Base-by-base conservation (phyloP, 805 yeast species). In the Blastobotrys peoriensis region DNA sequence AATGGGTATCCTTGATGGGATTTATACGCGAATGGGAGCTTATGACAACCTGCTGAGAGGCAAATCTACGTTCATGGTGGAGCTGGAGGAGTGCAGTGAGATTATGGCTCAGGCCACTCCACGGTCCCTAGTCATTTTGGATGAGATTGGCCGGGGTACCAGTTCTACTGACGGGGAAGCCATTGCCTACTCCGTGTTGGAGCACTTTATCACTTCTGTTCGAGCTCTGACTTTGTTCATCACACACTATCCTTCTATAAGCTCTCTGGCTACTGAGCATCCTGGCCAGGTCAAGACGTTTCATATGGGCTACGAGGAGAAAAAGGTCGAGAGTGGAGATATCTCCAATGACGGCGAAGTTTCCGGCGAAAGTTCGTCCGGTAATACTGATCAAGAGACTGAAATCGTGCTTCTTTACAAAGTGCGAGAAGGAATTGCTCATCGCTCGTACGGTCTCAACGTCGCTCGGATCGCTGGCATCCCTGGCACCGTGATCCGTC, bases 51-150 rank as follows among this genome's bases (percentile, higher is more conserved):
- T 88, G 37, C 54, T 86, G 40, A 69, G 69, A 18, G 91, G 93
- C 2, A 78, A 84, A 54, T 85, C 95, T 0, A 88, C 96, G 0
- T 88, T 89, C 58, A 81, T 81, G 79, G 79, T 81, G 13, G 94
- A 84, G 58, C 71, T 84, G 71, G 64, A 68, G 30, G 89, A 85
- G 53, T 80, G 87, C 54, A 67, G 74, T 30, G 67, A 71, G 23
- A 83, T 84, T 18, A 58, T 84, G 41, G 56, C 66, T 4, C 53
- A 64, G 3, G 75, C 83, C 38, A 72, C 78, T 2, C 55, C 66
- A 2, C 68, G 69, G 20, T 81, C 87, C 1, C 65, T 84, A 44
- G 77, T 85, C 2, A 63, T 84, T 1, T 63, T 84, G 37, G 94
- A 84, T 59, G 94, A 84, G 53, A 75, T 84, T 35, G 94, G 94